phyloP scores from a whole-genome alignment of 257 asterid genomes.

The Solanum virginianum region DNA sequence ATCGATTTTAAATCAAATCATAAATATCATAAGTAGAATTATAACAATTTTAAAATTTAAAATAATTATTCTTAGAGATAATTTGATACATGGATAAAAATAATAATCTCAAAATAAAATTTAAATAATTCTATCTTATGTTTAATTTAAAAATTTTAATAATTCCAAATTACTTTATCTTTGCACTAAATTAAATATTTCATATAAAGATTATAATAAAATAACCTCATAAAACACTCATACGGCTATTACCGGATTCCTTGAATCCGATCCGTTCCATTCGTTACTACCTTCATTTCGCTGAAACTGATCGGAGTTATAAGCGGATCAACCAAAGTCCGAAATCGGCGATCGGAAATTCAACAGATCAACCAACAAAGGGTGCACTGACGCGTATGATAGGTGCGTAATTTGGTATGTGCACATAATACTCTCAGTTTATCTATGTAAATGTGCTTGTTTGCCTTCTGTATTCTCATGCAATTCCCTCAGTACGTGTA shows the following conservation, averaged over 20 bases:
- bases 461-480: not conserved
- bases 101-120: too few relatives aligned
- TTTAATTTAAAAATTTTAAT: too few relatives aligned
- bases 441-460: not conserved
- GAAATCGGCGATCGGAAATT: not conserved
- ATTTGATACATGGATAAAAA: not conserved
- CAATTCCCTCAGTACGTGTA: not conserved
- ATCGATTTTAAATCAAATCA: not conserved
- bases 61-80: not conserved
- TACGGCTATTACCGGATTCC: not conserved
- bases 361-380: not conserved
- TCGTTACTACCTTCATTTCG: not conserved
- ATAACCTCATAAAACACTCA: not conserved
- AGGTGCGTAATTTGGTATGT: not conserved
- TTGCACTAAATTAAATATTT: not conserved
- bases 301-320: not conserved
- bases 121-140: too few relatives aligned
- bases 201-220: not conserved
- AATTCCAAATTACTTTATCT: not conserved
- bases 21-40: too few relatives aligned
- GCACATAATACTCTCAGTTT: not conserved
- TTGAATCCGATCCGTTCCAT: not conserved
- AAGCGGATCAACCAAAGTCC: not conserved
- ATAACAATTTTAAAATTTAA: not conserved
- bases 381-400: not conserved